Evolutionary conservation across 768 basidiomycete species (phyloP).

Genomic region (Leccinum barrowsii): DNA sequence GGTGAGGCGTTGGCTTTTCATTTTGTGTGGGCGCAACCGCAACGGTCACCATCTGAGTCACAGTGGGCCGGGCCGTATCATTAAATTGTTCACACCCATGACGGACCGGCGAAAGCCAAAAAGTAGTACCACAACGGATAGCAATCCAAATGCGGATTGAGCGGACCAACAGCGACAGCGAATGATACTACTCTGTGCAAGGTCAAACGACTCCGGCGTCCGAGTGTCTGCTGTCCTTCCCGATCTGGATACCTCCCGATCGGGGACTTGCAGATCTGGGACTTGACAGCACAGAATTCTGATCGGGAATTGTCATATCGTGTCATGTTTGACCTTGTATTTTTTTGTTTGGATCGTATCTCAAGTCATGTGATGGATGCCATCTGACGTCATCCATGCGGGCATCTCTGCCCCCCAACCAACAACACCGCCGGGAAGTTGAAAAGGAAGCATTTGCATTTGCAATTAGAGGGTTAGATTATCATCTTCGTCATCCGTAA

Average conservation of each 20-base stretch:
- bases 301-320: slow-evolving; percentile 28
- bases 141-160: neutral
- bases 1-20: slow-evolving; percentile 24
- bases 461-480: slow-evolving; percentile 25
- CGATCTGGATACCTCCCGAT: slow-evolving; percentile 19
- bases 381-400: slow-evolving; percentile 22
- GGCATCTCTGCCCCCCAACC: neutral
- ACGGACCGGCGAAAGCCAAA: slow-evolving; percentile 5
- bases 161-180: neutral
- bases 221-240: slow-evolving; percentile 18
- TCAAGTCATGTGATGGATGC: slow-evolving; percentile 16
- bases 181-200: neutral
- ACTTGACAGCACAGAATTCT: slow-evolving; percentile 32
- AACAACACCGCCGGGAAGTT: neutral
- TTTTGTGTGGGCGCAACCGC: slow-evolving; percentile 21
- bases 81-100: slow-evolving; percentile 13
- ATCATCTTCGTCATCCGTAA: neutral
- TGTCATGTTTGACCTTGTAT: slow-evolving; percentile 20
- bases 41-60: slow-evolving; percentile 9
- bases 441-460: neutral
- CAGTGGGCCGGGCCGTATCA: slow-evolving; percentile 7
- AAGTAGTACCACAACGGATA: neutral
- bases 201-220: neutral
- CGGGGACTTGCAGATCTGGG: slow-evolving; percentile 21
- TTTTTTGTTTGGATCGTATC: slow-evolving; percentile 13